Evolutionary conservation across 139 green algal species (phyloP), one percentile per base, ranked within the genome.

Genomic region (Picochlorum sp.): DNA sequence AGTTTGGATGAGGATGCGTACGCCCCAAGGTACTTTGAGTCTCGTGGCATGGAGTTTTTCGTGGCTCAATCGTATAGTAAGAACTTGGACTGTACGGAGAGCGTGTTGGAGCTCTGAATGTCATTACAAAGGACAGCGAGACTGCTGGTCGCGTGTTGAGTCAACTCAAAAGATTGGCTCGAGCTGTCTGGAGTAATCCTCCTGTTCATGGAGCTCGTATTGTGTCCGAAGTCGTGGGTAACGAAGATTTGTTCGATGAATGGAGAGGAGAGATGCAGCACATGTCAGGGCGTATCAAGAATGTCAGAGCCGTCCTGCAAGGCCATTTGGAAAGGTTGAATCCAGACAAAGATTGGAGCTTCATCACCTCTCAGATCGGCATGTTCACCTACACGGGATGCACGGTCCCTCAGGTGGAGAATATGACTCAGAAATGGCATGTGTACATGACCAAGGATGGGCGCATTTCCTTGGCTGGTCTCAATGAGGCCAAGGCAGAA

Each of bases 1-100:
- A 78, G 74, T 77, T 72, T 98, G 59, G 92, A 97, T 59, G 79
- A 89, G 59, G 94, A 99, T 63, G 92, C 92, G 2, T 90, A 67
- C 34, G 88, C 92, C 4, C 84, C 88, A 0, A 81, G 93, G 5
- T 77, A 90, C 56, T 98, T 99, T 74, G 90, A 84, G 24, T 78
- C 88, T 32, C 67, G 75, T 34, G 93, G 94, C 3, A 69, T 96
- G 11, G 92, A 98, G 80, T 66, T 96, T 61, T 66, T 96, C 41
- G 82, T 93, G 32, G 75, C 81, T 1, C 73, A 78, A 23, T 89
- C 74, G 30, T 96, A 95, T 81, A 86, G 79, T 70, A 97, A 98
- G 82, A 99, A 99, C 82, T 98, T 55, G 94, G 94, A 4, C 82
- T 98, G 60, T 98, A 98, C 74, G 90, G 72, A 14, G 92, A 99